phyloP scores from a whole-genome alignment of 2,329 filamentous ascomycete genomes.

The Pseudogymnoascus sp. region DNA sequence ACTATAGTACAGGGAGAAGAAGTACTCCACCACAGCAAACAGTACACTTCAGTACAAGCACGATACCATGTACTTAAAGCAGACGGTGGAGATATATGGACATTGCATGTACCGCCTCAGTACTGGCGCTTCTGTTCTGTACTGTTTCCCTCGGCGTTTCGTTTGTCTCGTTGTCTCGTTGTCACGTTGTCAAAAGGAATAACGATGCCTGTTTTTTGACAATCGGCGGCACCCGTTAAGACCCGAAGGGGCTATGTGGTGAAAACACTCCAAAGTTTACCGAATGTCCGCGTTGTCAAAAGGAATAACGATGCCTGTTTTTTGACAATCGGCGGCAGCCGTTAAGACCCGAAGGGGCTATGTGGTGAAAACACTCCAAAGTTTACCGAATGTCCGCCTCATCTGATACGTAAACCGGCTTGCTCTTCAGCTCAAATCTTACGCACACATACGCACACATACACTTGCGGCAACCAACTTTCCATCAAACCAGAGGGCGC shows the following conservation, averaged over 20 bases:
- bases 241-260: background rate
- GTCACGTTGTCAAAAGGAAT: background rate
- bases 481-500: background rate
- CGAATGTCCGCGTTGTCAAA: background rate
- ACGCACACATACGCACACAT: background rate
- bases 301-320: constrained; percentile 2
- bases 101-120: background rate
- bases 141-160: background rate
- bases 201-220: background rate
- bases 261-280: background rate
- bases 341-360: background rate
- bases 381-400: background rate
- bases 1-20: background rate
- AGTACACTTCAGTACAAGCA: background rate
- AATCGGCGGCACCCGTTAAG: background rate
- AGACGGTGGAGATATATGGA: background rate
- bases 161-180: too few species aligned
- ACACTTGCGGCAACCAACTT: background rate
- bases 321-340: background rate
- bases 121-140: background rate
- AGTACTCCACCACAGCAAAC: background rate
- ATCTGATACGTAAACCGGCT: background rate
- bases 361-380: background rate
- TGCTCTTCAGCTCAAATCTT: background rate
- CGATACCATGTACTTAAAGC: background rate